phyloP scores from a whole-genome alignment of 441 rosid species.

The Syzygium malaccense region DNA sequence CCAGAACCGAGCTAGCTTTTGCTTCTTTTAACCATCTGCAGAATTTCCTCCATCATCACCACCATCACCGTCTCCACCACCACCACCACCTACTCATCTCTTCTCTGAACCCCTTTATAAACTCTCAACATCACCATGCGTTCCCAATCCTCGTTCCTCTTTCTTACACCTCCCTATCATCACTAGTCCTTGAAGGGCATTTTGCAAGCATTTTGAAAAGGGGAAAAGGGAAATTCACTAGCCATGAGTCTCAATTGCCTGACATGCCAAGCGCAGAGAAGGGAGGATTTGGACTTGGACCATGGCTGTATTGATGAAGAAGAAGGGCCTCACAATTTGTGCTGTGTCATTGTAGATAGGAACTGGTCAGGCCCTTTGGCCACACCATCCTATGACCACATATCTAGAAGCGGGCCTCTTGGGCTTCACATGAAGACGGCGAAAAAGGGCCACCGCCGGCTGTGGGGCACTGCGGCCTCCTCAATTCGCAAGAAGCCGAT shows the following conservation, averaged over 20 bases:
- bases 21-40: not conserved
- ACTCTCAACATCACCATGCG: not conserved
- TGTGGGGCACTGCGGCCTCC: slow-evolving; percentile 18
- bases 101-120: not conserved
- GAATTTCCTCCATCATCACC: not conserved
- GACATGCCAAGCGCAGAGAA: slow-evolving; percentile 32
- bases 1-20: not conserved
- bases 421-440: slow-evolving; percentile 15
- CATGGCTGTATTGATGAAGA: not conserved
- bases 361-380: slow-evolving; percentile 51
- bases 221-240: not conserved
- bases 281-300: slow-evolving; percentile 27
- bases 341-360: slow-evolving; percentile 22
- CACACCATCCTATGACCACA: slow-evolving; percentile 15
- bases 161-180: not conserved
- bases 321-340: slow-evolving; percentile 2
- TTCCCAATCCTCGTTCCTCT: not conserved
- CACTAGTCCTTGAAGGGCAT: not conserved
- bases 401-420: slow-evolving; percentile 12
- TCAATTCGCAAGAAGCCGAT: not conserved
- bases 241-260: slow-evolving; percentile 61
- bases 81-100: not conserved
- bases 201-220: not conserved
- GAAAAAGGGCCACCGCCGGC: slow-evolving; percentile 31
- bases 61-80: not conserved